These are phyloP conservation scores for Tricholoma bakamatsutake DNA, from an alignment of 768 basidiomycete genomes.

Conservation along the genomic window DNA sequence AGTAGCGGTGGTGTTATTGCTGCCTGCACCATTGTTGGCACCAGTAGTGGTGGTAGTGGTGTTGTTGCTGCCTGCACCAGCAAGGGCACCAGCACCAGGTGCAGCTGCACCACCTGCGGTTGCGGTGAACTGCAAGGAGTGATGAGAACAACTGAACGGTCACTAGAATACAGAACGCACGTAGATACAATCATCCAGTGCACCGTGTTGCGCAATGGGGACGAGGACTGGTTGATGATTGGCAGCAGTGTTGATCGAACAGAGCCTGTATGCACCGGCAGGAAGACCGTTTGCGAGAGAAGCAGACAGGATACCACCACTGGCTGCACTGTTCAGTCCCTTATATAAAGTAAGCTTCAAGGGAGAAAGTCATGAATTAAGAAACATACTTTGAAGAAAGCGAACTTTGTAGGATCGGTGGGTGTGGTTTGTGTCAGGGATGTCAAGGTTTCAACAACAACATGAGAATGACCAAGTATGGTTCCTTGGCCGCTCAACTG, in stretches of 20 bases:
- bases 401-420: slow-evolving; percentile 41
- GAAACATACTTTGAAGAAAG: slow-evolving; percentile 40
- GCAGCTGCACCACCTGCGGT: slow-evolving; percentile 17
- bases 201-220: slow-evolving; percentile 56
- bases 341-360: slow-evolving; percentile 26
- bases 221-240: slow-evolving; percentile 59
- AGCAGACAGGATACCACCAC: slow-evolving; percentile 42
- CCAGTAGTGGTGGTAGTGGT: not conserved
- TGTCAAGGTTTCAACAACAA: slow-evolving; percentile 43
- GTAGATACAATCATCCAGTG: slow-evolving; percentile 55
- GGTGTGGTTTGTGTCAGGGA: slow-evolving; percentile 35
- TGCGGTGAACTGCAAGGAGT: slow-evolving; percentile 27
- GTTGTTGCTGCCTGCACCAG: slow-evolving; percentile 2
- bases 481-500: slow-evolving; percentile 38
- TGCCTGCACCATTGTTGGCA: too few relatives aligned
- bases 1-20: not conserved
- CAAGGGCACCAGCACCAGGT: not conserved
- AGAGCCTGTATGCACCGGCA: slow-evolving; percentile 52
- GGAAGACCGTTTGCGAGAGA: slow-evolving; percentile 50
- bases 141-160: slow-evolving; percentile 3
- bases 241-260: slow-evolving; percentile 48
- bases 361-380: not conserved
- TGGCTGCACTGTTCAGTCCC: slow-evolving; percentile 40
- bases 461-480: slow-evolving; percentile 48
- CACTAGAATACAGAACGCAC: slow-evolving; percentile 25